Evolutionary conservation across 1,284 basidiomycete species (phyloP).

Genomic region (Ganoderma leucocontextum): DNA sequence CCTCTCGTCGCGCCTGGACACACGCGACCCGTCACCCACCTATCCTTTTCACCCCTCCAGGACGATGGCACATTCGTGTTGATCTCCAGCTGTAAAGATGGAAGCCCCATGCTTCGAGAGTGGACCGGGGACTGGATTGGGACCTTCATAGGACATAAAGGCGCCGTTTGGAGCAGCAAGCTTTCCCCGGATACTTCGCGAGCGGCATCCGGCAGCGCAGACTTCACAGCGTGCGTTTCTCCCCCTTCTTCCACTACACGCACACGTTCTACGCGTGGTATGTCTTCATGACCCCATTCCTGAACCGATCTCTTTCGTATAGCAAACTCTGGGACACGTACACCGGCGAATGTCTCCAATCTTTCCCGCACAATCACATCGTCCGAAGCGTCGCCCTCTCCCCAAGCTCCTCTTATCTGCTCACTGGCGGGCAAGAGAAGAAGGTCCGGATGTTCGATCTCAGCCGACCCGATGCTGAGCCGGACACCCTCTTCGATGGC

Average conservation of each 20-base stretch:
- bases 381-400: slow-evolving; percentile 94
- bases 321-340: slow-evolving; percentile 99
- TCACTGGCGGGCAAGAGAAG: slow-evolving; percentile 98
- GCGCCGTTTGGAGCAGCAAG: slow-evolving; percentile 97
- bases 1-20: slow-evolving; percentile 84
- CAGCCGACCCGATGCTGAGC: slow-evolving; percentile 83
- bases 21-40: slow-evolving; percentile 91
- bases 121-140: slow-evolving; percentile 99
- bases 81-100: slow-evolving; percentile 96
- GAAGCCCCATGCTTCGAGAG: slow-evolving; percentile 94
- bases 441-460: slow-evolving; percentile 97
- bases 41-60: slow-evolving; percentile 88
- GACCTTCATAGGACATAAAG: slow-evolving; percentile 98
- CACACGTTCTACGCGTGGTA: neutral
- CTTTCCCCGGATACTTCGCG: slow-evolving; percentile 87
- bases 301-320: slow-evolving; percentile 27
- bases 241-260: neutral
- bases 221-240: slow-evolving; percentile 91
- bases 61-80: slow-evolving; percentile 88
- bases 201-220: slow-evolving; percentile 94
- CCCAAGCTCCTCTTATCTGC: slow-evolving; percentile 67
- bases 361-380: slow-evolving; percentile 97
- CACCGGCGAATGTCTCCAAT: slow-evolving; percentile 86
- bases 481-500: slow-evolving; percentile 77
- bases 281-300: slow-evolving; percentile 11